Conservation (phyloP, 1,284 basidiomycete species). For the Ganoderma boninense region DNA sequence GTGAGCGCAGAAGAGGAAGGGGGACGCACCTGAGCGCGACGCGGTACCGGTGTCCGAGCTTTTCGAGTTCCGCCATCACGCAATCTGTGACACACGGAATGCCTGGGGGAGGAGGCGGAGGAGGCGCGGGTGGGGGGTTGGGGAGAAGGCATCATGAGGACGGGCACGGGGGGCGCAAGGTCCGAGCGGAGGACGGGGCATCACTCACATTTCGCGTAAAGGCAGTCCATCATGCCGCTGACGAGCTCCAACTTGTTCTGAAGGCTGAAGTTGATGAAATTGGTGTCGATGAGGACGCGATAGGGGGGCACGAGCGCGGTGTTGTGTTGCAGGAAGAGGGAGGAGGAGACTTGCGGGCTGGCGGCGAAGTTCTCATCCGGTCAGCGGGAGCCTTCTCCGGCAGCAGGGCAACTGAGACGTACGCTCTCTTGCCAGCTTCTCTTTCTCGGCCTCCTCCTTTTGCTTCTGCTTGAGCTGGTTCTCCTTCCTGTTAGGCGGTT, state of each 20-base stretch:
- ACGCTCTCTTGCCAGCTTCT: constrained; percentile 77
- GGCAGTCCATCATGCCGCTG: constrained; percentile 99
- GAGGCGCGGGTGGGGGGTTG: too few species aligned
- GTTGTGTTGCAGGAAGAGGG: constrained; percentile 96
- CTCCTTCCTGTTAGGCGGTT: constrained; percentile 66
- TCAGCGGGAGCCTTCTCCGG: constrained; percentile 8
- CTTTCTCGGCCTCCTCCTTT: constrained; percentile 79
- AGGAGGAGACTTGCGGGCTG: constrained; percentile 88
- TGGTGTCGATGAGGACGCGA: constrained; percentile 97
- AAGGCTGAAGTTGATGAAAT: constrained; percentile 99
- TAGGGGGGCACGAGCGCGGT: constrained; percentile 97
- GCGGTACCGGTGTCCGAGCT: constrained; percentile 95
- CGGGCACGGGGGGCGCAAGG: background rate
- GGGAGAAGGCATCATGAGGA: constrained; percentile 15
- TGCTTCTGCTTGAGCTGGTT: constrained; percentile 83
- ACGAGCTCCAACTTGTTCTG: constrained; percentile 98
- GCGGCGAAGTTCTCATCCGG: constrained; percentile 15
- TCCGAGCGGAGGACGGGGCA: constrained; percentile 6
- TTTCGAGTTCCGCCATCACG: constrained; percentile 97
- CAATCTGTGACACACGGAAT: constrained; percentile 99
- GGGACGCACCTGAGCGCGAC: constrained; percentile 84
- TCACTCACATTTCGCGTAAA: constrained; percentile 96
- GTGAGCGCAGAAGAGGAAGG: background rate
- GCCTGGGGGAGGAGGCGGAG: constrained; percentile 55
- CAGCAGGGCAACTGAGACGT: constrained; percentile 37